phyloP scores from a whole-genome alignment of 164 flowering plant genomes.

The Magnolia officinalis region DNA sequence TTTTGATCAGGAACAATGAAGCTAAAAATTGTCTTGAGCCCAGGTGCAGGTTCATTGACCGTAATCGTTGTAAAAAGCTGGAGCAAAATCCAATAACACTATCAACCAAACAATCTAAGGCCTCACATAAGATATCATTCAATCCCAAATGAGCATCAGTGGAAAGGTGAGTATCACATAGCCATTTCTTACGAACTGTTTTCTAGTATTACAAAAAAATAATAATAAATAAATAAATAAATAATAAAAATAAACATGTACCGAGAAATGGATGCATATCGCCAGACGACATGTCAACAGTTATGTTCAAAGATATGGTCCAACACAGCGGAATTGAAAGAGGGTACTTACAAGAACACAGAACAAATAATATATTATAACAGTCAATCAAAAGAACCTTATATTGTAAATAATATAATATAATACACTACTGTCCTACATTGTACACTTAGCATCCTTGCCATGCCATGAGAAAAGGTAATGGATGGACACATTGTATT shows the following conservation, averaged over 20 bases:
- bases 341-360: background rate
- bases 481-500: too few species aligned
- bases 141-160: background rate
- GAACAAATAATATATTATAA: constrained; percentile 1
- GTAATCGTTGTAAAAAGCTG: constrained; percentile 69
- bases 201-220: background rate
- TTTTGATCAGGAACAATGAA: constrained; percentile 71
- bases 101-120: constrained; percentile 1
- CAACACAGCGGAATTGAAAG: too few species aligned
- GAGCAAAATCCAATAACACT: background rate
- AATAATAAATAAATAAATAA: too few species aligned
- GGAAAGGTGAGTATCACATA: background rate
- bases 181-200: background rate
- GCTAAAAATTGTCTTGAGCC: constrained; percentile 74
- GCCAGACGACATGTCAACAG: background rate
- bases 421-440: too few species aligned
- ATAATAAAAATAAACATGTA: background rate
- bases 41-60: constrained; percentile 79
- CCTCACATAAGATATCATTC: background rate
- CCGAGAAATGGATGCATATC: background rate
- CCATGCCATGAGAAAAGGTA: too few species aligned
- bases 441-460: too few species aligned
- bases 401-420: background rate
- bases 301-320: too few species aligned
- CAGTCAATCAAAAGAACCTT: background rate